Base-by-base conservation (phyloP, 345 rosid species). In the Physaria fendleri region DNA sequence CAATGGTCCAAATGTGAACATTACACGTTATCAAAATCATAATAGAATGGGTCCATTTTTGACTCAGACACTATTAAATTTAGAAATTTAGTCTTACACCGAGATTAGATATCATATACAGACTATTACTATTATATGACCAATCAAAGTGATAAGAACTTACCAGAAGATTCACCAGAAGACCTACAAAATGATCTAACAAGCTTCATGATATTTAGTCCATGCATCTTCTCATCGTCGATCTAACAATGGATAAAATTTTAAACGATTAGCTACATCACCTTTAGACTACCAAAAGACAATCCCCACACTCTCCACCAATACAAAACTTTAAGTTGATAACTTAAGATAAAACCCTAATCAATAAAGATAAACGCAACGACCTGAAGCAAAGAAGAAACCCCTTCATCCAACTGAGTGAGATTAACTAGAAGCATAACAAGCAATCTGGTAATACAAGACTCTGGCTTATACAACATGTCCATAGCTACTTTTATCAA, bases 401-500 rank as follows among this genome's bases (percentile, higher is more conserved):
- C 82, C 24, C 96, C 98, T 45, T 71, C 75, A 75, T 92, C 96
- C 54, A 71, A 60, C 56, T 82, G 96, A 13, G 96, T 84, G 53
- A 92, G 90, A 74, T 92, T 92, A 46, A 92, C 95, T 11, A 88
- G 67, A 56, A 92, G 93, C 98, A 88, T 88, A 43, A 88, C 95
- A 68, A 88, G 76, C 67, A 92, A 66, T 22, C 59, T 67, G 5
- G 76, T 72, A 59, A 84, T 75, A 53, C 77, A 65, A 33, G 83
- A 79, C 8, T 78, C 85, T 0, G 87, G 93, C 64, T 79, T 86
- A 62, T 81, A 84, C 76, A 92, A 64, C 67, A 86, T 58, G 57
- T 84, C 89, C 89, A 86, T 86, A 6, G 74, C 81, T 14, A 79
- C 72, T 69, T 68, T 76, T 37, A 84, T 71, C 74, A 85, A 69